Evolutionary conservation across 2,329 filamentous ascomycete species (phyloP), one percentile per base, ranked within the genome.

Genomic region (Didymella lethalis): DNA sequence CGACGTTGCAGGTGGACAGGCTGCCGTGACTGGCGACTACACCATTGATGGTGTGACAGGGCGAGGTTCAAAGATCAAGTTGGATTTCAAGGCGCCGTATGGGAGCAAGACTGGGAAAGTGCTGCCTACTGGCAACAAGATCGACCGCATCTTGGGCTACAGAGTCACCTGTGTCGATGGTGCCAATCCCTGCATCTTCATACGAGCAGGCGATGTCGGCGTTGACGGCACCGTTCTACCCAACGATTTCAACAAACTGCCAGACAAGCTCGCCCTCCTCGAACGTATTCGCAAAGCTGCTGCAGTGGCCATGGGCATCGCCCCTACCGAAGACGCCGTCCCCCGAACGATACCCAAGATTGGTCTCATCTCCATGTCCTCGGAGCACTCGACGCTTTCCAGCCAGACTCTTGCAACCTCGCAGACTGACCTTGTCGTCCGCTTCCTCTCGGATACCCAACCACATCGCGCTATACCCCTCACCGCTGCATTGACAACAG

Each of bases 1-100:
- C 63, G 76, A 79, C 0, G 79, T 88, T 2, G 70, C 76, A 0
- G 81, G 80, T 1, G 80, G 77, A 0, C 80, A 85, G 57, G 79
- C 84, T 2, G 80, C 80, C 2, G 77, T 80, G 14, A 64, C 60
- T 12, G 88, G 87, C 0, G 79, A 84, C 11, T 88, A 88, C 67
- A 74, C 77, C 1, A 88, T 90, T 62, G 88, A 89, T 66, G 88
- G 88, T 0, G 88, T 90, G 0, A 78, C 85, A 2, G 87, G 87
- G 0, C 83, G 79, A 0, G 85, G 79, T 0, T 83, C 87, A 0
- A 81, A 79, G 51, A 83, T 90, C 54, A 80, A 82, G 38, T 78
- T 90, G 34, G 84, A 85, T 41, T 91, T 90, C 65, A 72, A 87
- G 6, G 75, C 86, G 41, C 88, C 88, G 0, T 85, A 82, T 10